Evolutionary conservation across 345 rosid species (phyloP).

Genomic region (Citrus glauca): DNA sequence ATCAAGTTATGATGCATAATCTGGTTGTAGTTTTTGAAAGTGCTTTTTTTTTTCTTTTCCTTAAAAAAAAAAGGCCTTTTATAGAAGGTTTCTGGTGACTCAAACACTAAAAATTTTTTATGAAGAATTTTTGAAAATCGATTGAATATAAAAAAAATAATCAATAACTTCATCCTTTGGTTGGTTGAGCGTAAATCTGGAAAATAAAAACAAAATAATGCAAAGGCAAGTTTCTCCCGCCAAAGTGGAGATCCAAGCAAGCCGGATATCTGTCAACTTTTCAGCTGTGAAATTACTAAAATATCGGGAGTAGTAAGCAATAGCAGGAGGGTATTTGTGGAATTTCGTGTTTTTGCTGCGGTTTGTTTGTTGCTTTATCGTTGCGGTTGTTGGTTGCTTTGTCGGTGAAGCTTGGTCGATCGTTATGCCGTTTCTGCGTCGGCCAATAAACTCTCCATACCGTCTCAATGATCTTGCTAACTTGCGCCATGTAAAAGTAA

Average conservation of each 20-base stretch:
- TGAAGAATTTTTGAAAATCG: neutral
- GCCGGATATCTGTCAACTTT: neutral
- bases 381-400: neutral
- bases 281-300: neutral
- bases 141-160: neutral
- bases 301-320: neutral
- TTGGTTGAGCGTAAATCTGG: neutral
- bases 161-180: neutral
- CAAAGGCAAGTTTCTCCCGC: conserved; percentile 12
- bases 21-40: neutral
- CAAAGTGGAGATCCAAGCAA: conserved; percentile 9
- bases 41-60: neutral
- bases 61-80: neutral
- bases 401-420: neutral
- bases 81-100: neutral
- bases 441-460: neutral
- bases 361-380: neutral
- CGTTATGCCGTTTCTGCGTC: neutral
- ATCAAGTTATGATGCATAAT: neutral
- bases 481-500: neutral
- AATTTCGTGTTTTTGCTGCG: neutral
- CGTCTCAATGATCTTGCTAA: neutral
- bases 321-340: neutral
- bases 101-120: neutral
- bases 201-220: neutral